These are phyloP conservation scores for Artemisia annua DNA, from an alignment of 129 eudicot species.

Conservation along the genomic window DNA sequence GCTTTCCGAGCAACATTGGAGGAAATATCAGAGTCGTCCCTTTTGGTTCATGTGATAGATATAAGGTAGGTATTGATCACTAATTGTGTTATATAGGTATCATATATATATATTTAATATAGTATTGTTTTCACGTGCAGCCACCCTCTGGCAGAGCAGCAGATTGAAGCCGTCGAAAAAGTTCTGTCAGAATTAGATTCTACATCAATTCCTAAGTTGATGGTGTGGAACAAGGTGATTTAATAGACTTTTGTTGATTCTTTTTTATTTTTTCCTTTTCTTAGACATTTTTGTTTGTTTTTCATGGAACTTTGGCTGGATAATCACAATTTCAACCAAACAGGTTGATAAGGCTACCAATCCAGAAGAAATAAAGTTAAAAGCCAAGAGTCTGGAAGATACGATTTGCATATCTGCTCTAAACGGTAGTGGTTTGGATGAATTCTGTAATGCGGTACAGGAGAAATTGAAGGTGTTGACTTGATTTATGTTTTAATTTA, in stretches of 20 bases:
- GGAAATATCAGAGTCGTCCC: conserved; percentile 91
- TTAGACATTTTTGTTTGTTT: too few relatives aligned
- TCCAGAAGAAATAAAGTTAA: conserved; percentile 62
- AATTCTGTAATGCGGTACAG: conserved; percentile 79
- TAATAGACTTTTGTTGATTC: neutral
- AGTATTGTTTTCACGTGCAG: conserved; percentile 41
- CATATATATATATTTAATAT: conserved; percentile 5
- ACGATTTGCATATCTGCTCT: conserved; percentile 89
- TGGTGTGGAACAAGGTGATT: conserved; percentile 94
- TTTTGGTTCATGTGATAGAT: conserved; percentile 95
- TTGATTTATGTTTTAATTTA: neutral
- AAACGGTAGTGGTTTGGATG: conserved; percentile 83
- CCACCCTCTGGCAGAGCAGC: conserved; percentile 92
- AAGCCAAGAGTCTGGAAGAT: conserved; percentile 63
- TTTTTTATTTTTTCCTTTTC: neutral
- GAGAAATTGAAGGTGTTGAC: conserved; percentile 69
- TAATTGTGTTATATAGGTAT: neutral
- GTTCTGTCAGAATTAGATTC: conserved; percentile 84
- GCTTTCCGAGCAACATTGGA: conserved; percentile 96
- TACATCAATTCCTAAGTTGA: conserved; percentile 73
- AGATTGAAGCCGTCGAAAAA: conserved; percentile 84
- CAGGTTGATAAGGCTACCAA: conserved; percentile 88
- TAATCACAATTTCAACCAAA: neutral
- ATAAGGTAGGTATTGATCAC: conserved; percentile 57
- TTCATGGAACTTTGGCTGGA: neutral